Percentiles rank a stretch among this genome's conserved stretches.
These are phyloP conservation scores for Paracamarosporium sp. DNA, from an alignment of 2,329 filamentous ascomycete genomes.

Conservation along the genomic window DNA sequence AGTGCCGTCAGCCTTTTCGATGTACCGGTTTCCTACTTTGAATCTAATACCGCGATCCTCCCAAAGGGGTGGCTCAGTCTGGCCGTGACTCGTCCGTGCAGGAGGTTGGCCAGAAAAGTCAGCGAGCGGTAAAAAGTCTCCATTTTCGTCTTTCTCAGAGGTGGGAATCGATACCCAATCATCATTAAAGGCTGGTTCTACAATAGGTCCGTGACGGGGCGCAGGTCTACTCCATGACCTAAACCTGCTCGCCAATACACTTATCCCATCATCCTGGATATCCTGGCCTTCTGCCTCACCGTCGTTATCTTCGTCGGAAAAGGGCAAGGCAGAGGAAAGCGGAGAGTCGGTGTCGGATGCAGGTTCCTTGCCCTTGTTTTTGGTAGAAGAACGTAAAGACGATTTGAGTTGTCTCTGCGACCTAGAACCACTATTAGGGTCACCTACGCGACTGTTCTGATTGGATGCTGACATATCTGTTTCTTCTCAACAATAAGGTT, in stretches of 20 bases:
- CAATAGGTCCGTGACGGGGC: no score
- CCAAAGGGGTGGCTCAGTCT: slow-evolving; percentile 26
- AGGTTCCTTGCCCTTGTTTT: not conserved
- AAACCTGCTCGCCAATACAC: no score
- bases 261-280: no score
- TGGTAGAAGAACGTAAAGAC: not conserved
- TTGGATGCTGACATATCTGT: not conserved
- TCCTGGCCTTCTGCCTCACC: no score
- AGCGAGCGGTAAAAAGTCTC: not conserved
- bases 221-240: no score
- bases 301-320: not conserved
- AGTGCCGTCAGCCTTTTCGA: slow-evolving; percentile 7
- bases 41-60: slow-evolving; percentile 34
- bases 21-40: slow-evolving; percentile 20
- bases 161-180: not conserved
- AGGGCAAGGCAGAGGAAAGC: not conserved
- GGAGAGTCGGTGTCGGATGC: not conserved
- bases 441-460: not conserved
- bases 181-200: not conserved
- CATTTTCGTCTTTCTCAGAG: not conserved
- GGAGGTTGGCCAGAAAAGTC: not conserved
- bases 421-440: not conserved
- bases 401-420: not conserved
- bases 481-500: not conserved
- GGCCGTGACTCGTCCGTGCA: not conserved